These are phyloP conservation scores for Colletotrichum sp. DNA, from an alignment of 2,329 filamentous ascomycete species.

Conservation along the genomic window DNA sequence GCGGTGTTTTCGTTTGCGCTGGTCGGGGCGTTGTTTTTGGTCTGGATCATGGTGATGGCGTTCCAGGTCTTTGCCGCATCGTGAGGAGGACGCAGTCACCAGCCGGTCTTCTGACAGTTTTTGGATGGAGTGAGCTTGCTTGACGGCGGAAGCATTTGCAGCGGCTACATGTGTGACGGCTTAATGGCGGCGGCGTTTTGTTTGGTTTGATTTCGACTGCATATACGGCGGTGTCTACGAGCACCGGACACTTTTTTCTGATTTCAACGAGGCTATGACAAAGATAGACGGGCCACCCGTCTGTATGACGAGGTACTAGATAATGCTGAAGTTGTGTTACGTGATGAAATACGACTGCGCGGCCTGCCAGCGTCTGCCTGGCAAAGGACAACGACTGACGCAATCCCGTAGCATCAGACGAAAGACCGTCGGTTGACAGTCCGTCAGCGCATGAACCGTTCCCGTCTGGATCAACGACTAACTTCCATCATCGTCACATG, in stretches of 20 bases:
- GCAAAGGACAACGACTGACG: background rate
- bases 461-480: background rate
- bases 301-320: background rate
- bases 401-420: background rate
- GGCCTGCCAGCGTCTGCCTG: background rate
- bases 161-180: background rate
- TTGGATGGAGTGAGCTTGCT: background rate
- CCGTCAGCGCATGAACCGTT: background rate
- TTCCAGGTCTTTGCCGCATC: conserved; percentile 62
- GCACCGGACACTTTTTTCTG: background rate
- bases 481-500: background rate
- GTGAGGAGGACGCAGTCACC: background rate
- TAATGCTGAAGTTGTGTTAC: background rate
- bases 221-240: background rate
- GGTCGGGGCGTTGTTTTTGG: conserved; percentile 62
- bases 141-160: background rate
- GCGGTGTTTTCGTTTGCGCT: conserved; percentile 68
- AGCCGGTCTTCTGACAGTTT: background rate
- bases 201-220: background rate
- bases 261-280: background rate
- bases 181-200: background rate
- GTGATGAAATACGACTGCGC: background rate
- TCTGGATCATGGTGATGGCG: conserved; percentile 75
- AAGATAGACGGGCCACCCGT: background rate
- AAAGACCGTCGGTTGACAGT: background rate